Evolutionary conservation across 495 filamentous ascomycete species (phyloP), one percentile per base, ranked within the genome.

Genomic region (Penicillium mononematosum): DNA sequence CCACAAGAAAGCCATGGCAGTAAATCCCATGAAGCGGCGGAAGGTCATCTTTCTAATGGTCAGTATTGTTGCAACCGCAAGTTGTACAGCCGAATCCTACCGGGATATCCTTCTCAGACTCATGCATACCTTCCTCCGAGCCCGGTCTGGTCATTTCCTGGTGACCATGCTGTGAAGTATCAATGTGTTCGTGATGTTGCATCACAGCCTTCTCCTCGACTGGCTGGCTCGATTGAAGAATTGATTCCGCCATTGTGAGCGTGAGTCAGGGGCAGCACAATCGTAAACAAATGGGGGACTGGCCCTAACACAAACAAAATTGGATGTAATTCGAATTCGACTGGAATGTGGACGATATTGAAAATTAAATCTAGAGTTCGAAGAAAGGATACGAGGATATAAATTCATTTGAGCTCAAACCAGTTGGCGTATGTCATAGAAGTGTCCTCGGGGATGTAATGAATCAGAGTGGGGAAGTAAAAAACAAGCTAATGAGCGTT

Each of bases 1-100:
- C 83, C 82, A 87, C 32, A 88, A 67, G 55, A 88, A 85, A 9
- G 82, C 83, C 83, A 88, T 85, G 39, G 83, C 79, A 14, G 80
- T 64, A 49, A 88, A 78, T 34, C 82, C 76, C 79, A 86, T 81
- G 62, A 85, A 75, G 10, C 81, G 73, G 25, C 70, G 75, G 41
- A 80, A 76, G 22, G 80, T 78, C 80, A 87, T 83, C 81, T 85
- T 53, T 11, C 32, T 12, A 10, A 17, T 16, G 3, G 24, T 62
- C 19, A 65, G 56, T 32, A 51, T 41, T n/a, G 8, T 38, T 7
- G 3, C 19, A 24, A 9, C 32, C 17, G 20, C 7, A n/a, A 47
- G 2, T 16, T 3, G 11, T 16, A 19, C 14, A 7, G 9, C 17
- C 4, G 29, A 20, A 11, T 19, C 55, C 22, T 52, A 67, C 62